phyloP scores from a whole-genome alignment of 2,329 filamentous ascomycete species.

The Diaporthe citri region DNA sequence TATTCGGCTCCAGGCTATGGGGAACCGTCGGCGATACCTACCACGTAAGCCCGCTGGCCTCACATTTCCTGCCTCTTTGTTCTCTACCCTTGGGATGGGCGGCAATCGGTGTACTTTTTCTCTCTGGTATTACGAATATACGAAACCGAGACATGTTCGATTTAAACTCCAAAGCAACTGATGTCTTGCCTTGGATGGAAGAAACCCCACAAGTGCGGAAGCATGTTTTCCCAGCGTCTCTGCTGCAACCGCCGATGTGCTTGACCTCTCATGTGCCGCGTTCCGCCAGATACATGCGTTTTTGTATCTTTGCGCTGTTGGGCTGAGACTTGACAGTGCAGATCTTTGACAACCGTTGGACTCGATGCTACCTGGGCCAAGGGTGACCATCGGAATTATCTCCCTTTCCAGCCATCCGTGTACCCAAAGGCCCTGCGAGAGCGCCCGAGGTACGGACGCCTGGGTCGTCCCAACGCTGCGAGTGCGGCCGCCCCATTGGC shows the following conservation, averaged over 20 bases:
- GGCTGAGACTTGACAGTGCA: constrained; percentile 10
- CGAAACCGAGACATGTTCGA: neutral
- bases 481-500: neutral
- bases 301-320: neutral
- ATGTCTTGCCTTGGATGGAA: neutral
- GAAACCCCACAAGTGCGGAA: neutral
- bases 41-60: neutral
- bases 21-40: neutral
- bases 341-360: neutral
- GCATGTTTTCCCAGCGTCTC: neutral
- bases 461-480: constrained; percentile 8
- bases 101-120: constrained; percentile 13
- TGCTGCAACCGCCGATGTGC: neutral
- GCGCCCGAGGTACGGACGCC: neutral
- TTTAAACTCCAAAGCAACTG: neutral
- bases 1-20: too few relatives aligned
- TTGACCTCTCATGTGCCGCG: neutral
- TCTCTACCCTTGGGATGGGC: neutral
- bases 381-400: neutral
- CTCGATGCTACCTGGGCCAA: neutral
- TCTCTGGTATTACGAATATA: neutral
- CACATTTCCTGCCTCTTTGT: neutral
- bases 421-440: neutral
- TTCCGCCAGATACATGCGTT: neutral
- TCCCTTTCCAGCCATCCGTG: neutral